Conservation (phyloP, 495 filamentous ascomycete genomes). For the Platismatia glauca region DNA sequence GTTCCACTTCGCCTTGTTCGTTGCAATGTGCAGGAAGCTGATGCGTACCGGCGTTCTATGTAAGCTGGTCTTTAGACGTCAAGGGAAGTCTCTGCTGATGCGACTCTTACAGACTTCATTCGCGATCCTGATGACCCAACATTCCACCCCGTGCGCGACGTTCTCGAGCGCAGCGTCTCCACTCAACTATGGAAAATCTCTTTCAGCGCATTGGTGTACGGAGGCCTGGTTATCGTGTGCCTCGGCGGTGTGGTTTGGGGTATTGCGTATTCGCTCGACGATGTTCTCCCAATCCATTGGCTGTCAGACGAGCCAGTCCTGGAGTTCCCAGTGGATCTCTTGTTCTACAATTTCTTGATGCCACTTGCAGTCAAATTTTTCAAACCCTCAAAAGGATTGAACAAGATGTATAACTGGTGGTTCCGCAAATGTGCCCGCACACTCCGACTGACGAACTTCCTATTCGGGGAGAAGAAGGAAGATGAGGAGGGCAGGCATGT, state of each 20-base stretch:
- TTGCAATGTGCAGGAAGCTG: constrained; percentile 98
- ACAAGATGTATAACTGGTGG: constrained; percentile 90
- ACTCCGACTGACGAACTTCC: constrained; percentile 78
- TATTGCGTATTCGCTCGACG: constrained; percentile 54
- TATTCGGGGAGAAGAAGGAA: constrained; percentile 70
- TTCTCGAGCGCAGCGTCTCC: constrained; percentile 84
- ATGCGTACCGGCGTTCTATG: constrained; percentile 88
- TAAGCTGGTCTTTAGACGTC: constrained; percentile 35
- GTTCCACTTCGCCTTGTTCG: constrained; percentile 99
- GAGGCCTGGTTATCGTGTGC: constrained; percentile 83
- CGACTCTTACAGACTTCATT: constrained; percentile 65
- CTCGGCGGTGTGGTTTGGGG: constrained; percentile 94
- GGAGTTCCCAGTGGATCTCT: constrained; percentile 87
- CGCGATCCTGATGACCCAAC: constrained; percentile 97
- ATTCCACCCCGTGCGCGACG: constrained; percentile 95
- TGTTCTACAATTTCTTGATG: constrained; percentile 95
- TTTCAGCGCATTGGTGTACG: constrained; percentile 93
- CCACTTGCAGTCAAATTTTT: constrained; percentile 72
- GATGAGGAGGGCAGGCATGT: constrained; percentile 75
- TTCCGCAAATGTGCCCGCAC: constrained; percentile 76
- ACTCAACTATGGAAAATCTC: constrained; percentile 94
- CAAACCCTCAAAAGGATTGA: constrained; percentile 73
- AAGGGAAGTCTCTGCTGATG: constrained; percentile 25
- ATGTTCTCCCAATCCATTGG: constrained; percentile 84
- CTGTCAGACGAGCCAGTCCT: constrained; percentile 81